These are phyloP conservation scores for Lecanosticta acicola DNA, from an alignment of 2,329 filamentous ascomycete species.

Conservation along the genomic window DNA sequence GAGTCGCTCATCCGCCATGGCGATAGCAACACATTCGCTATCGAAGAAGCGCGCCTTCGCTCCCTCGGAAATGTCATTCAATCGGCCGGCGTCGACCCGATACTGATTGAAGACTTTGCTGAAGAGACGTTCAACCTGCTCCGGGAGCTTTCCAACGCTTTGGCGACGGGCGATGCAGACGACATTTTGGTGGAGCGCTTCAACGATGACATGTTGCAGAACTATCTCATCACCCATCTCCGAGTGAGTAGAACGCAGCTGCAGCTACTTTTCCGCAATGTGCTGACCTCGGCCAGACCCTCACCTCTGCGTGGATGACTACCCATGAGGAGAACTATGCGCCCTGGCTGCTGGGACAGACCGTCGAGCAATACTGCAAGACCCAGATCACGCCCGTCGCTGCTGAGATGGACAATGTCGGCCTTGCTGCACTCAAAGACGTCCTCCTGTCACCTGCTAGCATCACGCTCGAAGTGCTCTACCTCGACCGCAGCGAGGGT, in stretches of 20 bases:
- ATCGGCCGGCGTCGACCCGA: conserved; percentile 61
- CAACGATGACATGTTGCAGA: conserved; percentile 64
- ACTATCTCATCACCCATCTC: conserved; percentile 78
- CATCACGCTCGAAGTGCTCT: conserved; percentile 79
- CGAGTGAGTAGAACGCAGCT: conserved; percentile 44
- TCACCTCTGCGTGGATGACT: conserved; percentile 82
- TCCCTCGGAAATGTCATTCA: conserved; percentile 66
- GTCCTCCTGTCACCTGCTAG: conserved; percentile 72
- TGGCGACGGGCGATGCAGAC: conserved; percentile 51
- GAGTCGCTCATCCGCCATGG: conserved; percentile 70
- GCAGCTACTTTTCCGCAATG: too few species aligned
- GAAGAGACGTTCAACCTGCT: conserved; percentile 68
- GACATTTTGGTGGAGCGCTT: conserved; percentile 48
- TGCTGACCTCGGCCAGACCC: conserved; percentile 48
- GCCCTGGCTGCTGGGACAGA: conserved; percentile 61
- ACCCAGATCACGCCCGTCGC: conserved; percentile 66
- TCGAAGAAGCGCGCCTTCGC: conserved; percentile 66
- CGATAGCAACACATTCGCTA: conserved; percentile 59
- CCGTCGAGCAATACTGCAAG: conserved; percentile 63
- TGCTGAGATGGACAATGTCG: conserved; percentile 87
- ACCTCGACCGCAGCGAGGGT: conserved; percentile 80
- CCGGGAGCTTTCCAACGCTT: conserved; percentile 50
- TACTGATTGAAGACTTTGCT: conserved; percentile 76
- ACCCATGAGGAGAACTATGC: conserved; percentile 63
- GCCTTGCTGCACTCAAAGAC: conserved; percentile 69